A percentile compares a stretch with the other conserved stretches of the same genome.
These are phyloP conservation scores for Trichocladium uniseriatum DNA, from an alignment of 495 filamentous ascomycete genomes.

Conservation along the genomic window DNA sequence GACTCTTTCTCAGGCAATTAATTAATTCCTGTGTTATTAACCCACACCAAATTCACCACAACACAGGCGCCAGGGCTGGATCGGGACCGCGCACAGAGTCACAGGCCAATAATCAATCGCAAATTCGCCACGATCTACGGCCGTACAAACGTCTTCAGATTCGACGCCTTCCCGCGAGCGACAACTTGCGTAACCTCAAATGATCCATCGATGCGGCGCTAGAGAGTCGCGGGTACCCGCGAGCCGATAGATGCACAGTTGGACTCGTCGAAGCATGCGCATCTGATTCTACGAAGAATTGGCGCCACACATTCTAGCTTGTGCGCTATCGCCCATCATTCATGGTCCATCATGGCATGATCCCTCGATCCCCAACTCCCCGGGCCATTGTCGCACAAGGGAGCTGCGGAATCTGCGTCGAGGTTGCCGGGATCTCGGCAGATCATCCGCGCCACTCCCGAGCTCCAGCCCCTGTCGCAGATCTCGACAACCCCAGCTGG, in stretches of 20 bases:
- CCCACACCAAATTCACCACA: too few species aligned
- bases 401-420: background rate
- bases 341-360: background rate
- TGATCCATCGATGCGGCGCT: constrained; percentile 9
- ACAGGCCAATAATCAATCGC: too few species aligned
- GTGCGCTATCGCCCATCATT: background rate
- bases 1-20: too few species aligned
- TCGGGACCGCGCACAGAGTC: too few species aligned
- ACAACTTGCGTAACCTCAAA: constrained; percentile 4
- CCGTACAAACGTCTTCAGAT: constrained; percentile 19
- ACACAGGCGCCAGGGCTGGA: too few species aligned
- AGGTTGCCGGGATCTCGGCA: constrained; percentile 15
- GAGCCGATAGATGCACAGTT: background rate
- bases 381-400: background rate
- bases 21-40: too few species aligned
- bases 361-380: constrained; percentile 1
- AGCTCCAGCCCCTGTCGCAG: constrained; percentile 1
- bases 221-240: constrained; percentile 9
- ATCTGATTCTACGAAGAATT: too few species aligned
- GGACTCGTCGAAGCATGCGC: too few species aligned
- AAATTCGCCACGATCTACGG: constrained; percentile 18
- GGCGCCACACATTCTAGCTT: too few species aligned
- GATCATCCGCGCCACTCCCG: constrained; percentile 10
- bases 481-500: background rate
- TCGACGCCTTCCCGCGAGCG: constrained; percentile 10